Conservation (phyloP, 768 basidiomycete genomes). For the Collybia nuda region DNA sequence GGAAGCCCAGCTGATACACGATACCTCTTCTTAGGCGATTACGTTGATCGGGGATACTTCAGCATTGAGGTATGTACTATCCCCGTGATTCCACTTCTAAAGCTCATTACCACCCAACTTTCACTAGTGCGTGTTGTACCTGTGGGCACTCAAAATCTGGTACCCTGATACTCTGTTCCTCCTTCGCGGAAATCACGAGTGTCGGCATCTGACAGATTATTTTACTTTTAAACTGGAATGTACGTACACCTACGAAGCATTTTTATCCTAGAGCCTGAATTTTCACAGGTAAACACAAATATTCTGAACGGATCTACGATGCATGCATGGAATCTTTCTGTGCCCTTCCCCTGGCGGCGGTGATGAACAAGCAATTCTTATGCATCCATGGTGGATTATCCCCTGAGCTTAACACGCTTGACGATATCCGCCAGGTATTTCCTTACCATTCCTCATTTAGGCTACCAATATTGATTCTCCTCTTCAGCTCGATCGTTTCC, state of each 20-base stretch:
- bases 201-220: slow-evolving; percentile 96
- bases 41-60: slow-evolving; percentile 92
- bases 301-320: slow-evolving; percentile 94
- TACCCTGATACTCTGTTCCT: slow-evolving; percentile 97
- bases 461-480: not conserved
- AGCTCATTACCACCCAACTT: slow-evolving; percentile 8
- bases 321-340: slow-evolving; percentile 99
- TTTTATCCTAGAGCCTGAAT: slow-evolving; percentile 3
- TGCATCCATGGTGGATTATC: slow-evolving; percentile 98
- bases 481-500: slow-evolving; percentile 90
- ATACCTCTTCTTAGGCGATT: slow-evolving; percentile 91
- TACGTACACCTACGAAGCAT: slow-evolving; percentile 36
- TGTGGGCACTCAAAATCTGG: slow-evolving; percentile 99
- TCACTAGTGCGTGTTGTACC: slow-evolving; percentile 89
- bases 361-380: slow-evolving; percentile 99
- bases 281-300: slow-evolving; percentile 91
- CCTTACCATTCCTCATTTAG: not conserved
- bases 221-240: slow-evolving; percentile 99
- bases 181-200: slow-evolving; percentile 98
- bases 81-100: not conserved
- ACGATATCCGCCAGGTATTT: slow-evolving; percentile 86
- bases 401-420: slow-evolving; percentile 92
- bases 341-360: slow-evolving; percentile 87
- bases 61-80: slow-evolving; percentile 72
- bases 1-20: slow-evolving; percentile 93